Conservation (phyloP, 2,329 filamentous ascomycete species). For the Thelonectria discophora region DNA sequence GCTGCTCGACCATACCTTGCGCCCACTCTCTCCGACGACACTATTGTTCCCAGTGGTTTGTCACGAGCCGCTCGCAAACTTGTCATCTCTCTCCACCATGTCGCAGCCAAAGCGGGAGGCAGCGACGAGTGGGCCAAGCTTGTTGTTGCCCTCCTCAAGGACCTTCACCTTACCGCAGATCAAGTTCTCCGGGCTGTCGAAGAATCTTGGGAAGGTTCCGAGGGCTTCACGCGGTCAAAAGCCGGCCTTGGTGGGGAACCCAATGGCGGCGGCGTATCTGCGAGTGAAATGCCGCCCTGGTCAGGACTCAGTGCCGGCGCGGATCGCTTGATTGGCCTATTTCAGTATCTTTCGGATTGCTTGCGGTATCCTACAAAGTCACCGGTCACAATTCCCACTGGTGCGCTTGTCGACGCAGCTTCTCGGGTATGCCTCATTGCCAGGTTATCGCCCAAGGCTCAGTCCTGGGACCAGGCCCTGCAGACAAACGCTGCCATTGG, state of each 20-base stretch:
- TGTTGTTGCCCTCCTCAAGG: constrained; percentile 67
- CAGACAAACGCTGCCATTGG: constrained; percentile 77
- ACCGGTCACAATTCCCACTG: constrained; percentile 73
- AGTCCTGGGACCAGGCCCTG: constrained; percentile 59
- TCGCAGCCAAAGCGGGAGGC: constrained; percentile 80
- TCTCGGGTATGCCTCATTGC: constrained; percentile 74
- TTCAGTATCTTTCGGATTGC: constrained; percentile 71
- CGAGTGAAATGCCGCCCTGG: constrained; percentile 73
- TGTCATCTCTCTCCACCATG: constrained; percentile 77
- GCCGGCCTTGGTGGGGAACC: constrained; percentile 59
- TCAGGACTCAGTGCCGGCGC: constrained; percentile 76
- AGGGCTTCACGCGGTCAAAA: constrained; percentile 56
- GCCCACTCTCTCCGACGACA: constrained; percentile 65
- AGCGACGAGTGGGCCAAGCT: constrained; percentile 81
- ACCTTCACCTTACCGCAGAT: constrained; percentile 76
- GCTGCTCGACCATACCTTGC: constrained; percentile 69
- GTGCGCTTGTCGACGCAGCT: constrained; percentile 72
- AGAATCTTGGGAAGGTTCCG: constrained; percentile 81
- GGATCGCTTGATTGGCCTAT: constrained; percentile 72
- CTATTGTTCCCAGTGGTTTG: constrained; percentile 61
- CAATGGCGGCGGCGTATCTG: constrained; percentile 54
- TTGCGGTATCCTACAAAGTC: constrained; percentile 71
- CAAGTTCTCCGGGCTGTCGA: constrained; percentile 79
- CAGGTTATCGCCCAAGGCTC: constrained; percentile 58
- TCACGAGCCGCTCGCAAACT: constrained; percentile 69